A percentile compares a stretch with the other conserved stretches of the same genome.
These are phyloP conservation scores for Trichomonas gallinae DNA, from an alignment of 208 protist genomes.

Conservation along the genomic window DNA sequence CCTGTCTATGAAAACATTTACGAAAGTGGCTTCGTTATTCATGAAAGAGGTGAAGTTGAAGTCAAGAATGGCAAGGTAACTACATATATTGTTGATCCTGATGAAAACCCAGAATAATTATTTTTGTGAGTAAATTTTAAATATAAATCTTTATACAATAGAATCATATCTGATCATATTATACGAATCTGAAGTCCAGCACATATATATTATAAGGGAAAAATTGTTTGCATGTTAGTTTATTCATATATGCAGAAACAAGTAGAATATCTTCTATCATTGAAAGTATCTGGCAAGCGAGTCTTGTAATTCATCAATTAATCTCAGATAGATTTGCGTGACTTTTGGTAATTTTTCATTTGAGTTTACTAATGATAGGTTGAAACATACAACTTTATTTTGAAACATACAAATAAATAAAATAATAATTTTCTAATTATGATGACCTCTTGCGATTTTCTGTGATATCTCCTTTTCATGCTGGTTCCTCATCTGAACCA, in stretches of 20 bases:
- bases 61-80: not conserved
- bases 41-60: slow-evolving; percentile 7
- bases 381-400: too few species aligned
- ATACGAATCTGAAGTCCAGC: too few species aligned
- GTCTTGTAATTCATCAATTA: too few species aligned
- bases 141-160: not conserved
- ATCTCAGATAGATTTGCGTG: too few species aligned
- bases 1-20: not conserved
- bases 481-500: not conserved
- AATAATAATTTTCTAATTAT: not conserved
- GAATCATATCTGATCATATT: too few species aligned
- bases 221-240: too few species aligned
- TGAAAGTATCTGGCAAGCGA: too few species aligned
- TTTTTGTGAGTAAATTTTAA: not conserved
- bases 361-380: too few species aligned
- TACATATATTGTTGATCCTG: not conserved
- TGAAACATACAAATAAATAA: not conserved
- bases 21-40: not conserved
- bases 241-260: too few species aligned
- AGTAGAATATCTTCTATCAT: too few species aligned
- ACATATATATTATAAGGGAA: too few species aligned
- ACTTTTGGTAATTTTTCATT: too few species aligned
- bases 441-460: not conserved
- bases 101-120: not conserved
- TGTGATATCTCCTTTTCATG: not conserved